Evolutionary conservation across 768 basidiomycete genomes (phyloP), one percentile per base, ranked within the genome.

Genomic region (Trametes meyenii): DNA sequence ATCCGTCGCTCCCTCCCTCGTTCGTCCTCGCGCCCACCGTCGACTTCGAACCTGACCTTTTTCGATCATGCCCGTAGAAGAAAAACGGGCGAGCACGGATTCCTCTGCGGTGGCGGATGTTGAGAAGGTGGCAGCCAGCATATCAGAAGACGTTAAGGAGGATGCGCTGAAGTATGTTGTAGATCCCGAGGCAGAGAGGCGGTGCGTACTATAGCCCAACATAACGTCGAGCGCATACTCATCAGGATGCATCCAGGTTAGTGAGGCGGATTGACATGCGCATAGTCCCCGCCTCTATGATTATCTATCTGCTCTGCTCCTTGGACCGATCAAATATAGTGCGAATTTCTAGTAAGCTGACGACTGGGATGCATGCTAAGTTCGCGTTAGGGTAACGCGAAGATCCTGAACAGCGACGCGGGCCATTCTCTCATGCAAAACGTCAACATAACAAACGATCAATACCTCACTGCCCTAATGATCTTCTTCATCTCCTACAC

Each of bases 401-500:
- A 72, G 49, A 63, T 77, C 16, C 66, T 77, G 49, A 76, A 77
- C 64, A 60, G 63, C 26, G 72, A 71, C 45, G 71, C 71, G 1
- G 71, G 72, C 11, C 66, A 75, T 59, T 68, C 70, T 43, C 68
- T 77, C 33, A 65, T 70, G 33, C 69, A 72, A 11, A 70, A 65
- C 17, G 67, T 70, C 19, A 62, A 66, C 44, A 71, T 75, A 52
- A 64, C 71, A 12, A 59, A 63, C 58, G 58, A 71, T 14, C 70
- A 77, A 49, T 77, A 75, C 66, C 73, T 73, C 38, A 72, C 73
- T 40, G 76, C 76, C 3, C 70, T 78, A 21, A 76, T 76, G 72
- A 72, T 76, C 40, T 77, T 77, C 67, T 69, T 75, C 56, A 67
- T 77, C 54, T 72, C 75, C 13, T 80, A 79, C 62, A 79, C 75